Base-by-base conservation (phyloP, 2,329 filamentous ascomycete species). In the Clonostachys byssicola region DNA sequence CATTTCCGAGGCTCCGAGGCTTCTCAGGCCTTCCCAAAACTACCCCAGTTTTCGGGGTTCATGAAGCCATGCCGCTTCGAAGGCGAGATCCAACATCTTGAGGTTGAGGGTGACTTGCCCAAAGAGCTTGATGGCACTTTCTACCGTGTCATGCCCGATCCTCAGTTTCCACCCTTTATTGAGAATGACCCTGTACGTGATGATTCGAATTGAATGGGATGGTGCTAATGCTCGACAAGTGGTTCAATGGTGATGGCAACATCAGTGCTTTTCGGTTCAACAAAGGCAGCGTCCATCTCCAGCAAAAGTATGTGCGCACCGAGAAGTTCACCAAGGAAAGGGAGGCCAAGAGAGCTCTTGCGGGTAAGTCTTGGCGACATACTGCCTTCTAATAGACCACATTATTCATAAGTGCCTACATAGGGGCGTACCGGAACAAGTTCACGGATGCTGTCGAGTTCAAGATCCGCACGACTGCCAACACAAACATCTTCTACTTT, bases 401-500 rank as follows among this genome's bases (percentile, higher is more conserved):
- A 23, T 23, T 23, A 7, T 23, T 23, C 23, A 23, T 8, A 23
- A 23, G 6, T 23, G 23, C 64, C 6, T 50, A 59, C 33, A 49
- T 58, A 51, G 66, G 68, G 0, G 65, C 64, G 42, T 71, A 71
- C 43, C 63, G 68, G 33, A 71, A 71, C 48, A 62, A 58, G 23
- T 68, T 54, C 51, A 69, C 67, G 5, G 64, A 70, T 51, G 61
- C 60, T 2, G 61, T 67, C 13, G 54, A 62, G 43, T 59, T 62
- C 42, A 56, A 23, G 23, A 23, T 23, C 6, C 23, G 23, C 23
- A 23, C 23, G 23, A 59, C 68, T 0, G 67, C 74, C 4, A 80
- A 80, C 49, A 80, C 76, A 1, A 78, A 80, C 49, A 59, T 80
- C 5, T 56, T 78, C 4, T 71, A 68, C 52, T 80, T 71, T 65